Base-by-base conservation (phyloP, 2,329 filamentous ascomycete genomes). In the Penicillium sp. region DNA sequence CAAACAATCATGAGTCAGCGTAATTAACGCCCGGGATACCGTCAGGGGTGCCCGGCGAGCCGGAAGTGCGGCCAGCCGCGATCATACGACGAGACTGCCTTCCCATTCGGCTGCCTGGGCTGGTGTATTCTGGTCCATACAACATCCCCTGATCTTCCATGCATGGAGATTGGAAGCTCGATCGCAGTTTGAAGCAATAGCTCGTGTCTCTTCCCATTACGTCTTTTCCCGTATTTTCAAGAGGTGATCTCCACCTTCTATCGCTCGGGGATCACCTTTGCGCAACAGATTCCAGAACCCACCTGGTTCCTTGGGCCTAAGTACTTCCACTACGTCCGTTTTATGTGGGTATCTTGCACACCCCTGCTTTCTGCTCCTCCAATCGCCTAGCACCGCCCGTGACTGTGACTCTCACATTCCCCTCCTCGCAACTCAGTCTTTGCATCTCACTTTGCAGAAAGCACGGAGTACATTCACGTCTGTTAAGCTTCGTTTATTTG, bases 1-100 rank as follows among this genome's bases (percentile, higher is more conserved):
- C 1, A 19, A 28, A 33, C 6, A 4, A 0, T n/a, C 12, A 31
- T 49, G 47, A 45, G n/a, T 49, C 34, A 49, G 26, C 24, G 39
- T 32, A 48, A 48, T 48, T 43, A 43, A 50, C 43, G 12, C 2
- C 4, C 12, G 1, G 10, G 6, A 47, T 41, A 41, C 48, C 9
- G n/a, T 47, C 48, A 50, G 48, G 48, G 38, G 43, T 32, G 43
- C 31, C 47, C 43, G 41, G 26, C 24, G 38, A 49, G 58, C 57
- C 62, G 63, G 63, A 64, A 64, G 49, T 43, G 50, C 56, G 48
- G 46, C 39, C 42, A 58, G 57, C 63, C 62, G 62, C 57, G 63
- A 65, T 65, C 62, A 65, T 65, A 64, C 62, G 61, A 52, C 49
- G 19, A 45, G 50, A 48, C 15, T 46, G 43, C n/a, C 38, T 33